Conservation (phyloP, 208 protist species). For the Histomonas meleagridis region DNA sequence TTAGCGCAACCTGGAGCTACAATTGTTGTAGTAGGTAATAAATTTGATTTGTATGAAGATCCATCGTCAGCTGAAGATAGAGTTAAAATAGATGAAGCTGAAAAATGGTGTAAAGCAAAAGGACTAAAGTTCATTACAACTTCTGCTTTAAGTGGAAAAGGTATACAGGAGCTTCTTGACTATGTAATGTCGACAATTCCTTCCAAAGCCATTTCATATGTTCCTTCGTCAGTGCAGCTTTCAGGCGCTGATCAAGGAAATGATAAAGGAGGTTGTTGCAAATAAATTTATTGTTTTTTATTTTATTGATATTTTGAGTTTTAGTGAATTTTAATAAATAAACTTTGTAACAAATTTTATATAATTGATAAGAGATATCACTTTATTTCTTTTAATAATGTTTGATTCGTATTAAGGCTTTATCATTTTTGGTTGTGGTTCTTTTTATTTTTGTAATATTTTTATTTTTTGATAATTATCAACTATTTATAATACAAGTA, state of each 20-base stretch:
- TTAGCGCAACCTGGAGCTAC: not conserved
- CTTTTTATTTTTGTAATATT: too few species aligned
- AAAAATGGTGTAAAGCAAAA: not conserved
- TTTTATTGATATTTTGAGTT: too few species aligned
- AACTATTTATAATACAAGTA: too few species aligned
- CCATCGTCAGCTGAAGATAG: not conserved
- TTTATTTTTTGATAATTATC: too few species aligned
- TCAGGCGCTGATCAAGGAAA: not conserved
- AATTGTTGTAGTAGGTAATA: not conserved
- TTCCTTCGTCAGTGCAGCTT: not conserved
- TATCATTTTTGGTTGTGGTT: too few species aligned
- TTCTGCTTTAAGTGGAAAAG: not conserved
- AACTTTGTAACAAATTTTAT: too few species aligned
- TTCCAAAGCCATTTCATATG: not conserved
- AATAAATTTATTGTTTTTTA: not conserved
- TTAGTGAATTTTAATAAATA: too few species aligned
- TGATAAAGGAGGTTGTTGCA: not conserved
- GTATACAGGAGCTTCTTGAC: not conserved
- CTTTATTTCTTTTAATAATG: too few species aligned
- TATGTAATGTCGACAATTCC: not conserved
- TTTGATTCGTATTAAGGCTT: too few species aligned
- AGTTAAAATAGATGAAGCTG: not conserved
- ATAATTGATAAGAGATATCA: too few species aligned
- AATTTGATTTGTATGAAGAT: slow-evolving; percentile 25
- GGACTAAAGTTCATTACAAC: not conserved